phyloP scores from a whole-genome alignment of 2,329 filamentous ascomycete genomes.

The Fusarium albidum region DNA sequence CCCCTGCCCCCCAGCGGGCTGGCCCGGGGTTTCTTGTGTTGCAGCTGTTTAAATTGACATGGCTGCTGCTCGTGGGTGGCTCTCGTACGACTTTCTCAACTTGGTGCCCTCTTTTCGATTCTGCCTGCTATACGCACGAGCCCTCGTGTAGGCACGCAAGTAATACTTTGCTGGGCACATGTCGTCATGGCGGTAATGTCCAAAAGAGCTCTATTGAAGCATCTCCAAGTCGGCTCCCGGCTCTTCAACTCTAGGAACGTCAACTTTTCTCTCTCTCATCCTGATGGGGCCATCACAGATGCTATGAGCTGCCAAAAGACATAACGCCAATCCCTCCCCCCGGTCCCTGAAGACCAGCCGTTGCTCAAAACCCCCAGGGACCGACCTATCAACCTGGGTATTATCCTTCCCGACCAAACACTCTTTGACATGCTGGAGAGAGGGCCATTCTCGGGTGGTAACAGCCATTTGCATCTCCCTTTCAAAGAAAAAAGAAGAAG shows the following conservation, averaged over 20 bases:
- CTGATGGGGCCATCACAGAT: constrained; percentile 6
- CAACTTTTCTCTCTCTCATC: constrained; percentile 16
- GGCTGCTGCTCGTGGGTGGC: constrained; percentile 4
- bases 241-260: constrained; percentile 13
- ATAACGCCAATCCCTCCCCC: constrained; percentile 35
- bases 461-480: constrained; percentile 11
- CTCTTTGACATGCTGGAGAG: constrained; percentile 27
- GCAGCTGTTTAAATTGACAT: constrained; percentile 3
- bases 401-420: constrained; percentile 28
- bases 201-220: constrained; percentile 6
- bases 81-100: constrained; percentile 32
- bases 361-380: constrained; percentile 24
- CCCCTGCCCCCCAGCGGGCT: not conserved
- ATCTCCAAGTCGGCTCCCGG: constrained; percentile 20
- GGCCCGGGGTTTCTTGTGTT: constrained; percentile 5
- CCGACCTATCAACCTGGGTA: constrained; percentile 22
- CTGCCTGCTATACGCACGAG: constrained; percentile 1
- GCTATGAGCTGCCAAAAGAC: constrained; percentile 12
- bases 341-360: constrained; percentile 9
- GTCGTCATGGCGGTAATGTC: not conserved
- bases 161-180: not conserved
- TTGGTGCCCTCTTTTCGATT: constrained; percentile 26
- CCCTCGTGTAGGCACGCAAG: not conserved
- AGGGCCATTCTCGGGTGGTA: constrained; percentile 21
- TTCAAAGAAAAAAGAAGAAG: too few species aligned